Percentiles rank a stretch among this genome's conserved stretches.
phyloP scores from a whole-genome alignment of 1,284 basidiomycete genomes.

The Cerrena zonata region DNA sequence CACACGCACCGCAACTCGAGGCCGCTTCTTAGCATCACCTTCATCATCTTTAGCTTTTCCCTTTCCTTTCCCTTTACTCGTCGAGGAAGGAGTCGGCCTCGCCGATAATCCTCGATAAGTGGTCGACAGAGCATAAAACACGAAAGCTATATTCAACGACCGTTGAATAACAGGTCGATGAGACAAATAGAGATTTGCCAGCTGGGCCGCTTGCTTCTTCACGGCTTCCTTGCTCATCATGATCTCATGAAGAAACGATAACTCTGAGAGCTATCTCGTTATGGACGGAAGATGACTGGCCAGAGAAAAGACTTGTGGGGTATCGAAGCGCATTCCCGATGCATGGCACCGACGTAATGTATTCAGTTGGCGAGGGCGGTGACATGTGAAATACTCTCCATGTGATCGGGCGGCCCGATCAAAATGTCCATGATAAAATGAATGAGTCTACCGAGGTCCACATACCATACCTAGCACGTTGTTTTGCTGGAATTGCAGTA shows the following conservation, averaged over 20 bases:
- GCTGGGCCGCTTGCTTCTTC: slow-evolving; percentile 31
- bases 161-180: slow-evolving; percentile 70
- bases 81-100: slow-evolving; percentile 27
- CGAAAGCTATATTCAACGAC: slow-evolving; percentile 56
- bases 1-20: slow-evolving; percentile 63
- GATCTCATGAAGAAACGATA: too few species aligned
- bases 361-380: too few species aligned
- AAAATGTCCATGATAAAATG: not conserved
- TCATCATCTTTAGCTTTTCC: slow-evolving; percentile 28
- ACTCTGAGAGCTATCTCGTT: not conserved
- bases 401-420: not conserved
- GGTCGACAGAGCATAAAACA: slow-evolving; percentile 55
- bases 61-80: slow-evolving; percentile 37
- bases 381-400: not conserved
- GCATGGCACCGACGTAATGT: too few species aligned
- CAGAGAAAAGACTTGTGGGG: too few species aligned
- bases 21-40: slow-evolving; percentile 36
- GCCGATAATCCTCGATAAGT: slow-evolving; percentile 52
- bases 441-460: not conserved
- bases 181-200: slow-evolving; percentile 48
- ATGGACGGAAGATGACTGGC: not conserved
- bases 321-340: too few species aligned
- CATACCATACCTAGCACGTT: too few species aligned
- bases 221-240: slow-evolving; percentile 1
- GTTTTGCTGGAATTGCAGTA: too few species aligned